A percentile compares a stretch with the other conserved stretches of the same genome.
Evolutionary conservation across 1,139 yeast species (phyloP).

Genomic region (Citeromyces hawaiiensis): DNA sequence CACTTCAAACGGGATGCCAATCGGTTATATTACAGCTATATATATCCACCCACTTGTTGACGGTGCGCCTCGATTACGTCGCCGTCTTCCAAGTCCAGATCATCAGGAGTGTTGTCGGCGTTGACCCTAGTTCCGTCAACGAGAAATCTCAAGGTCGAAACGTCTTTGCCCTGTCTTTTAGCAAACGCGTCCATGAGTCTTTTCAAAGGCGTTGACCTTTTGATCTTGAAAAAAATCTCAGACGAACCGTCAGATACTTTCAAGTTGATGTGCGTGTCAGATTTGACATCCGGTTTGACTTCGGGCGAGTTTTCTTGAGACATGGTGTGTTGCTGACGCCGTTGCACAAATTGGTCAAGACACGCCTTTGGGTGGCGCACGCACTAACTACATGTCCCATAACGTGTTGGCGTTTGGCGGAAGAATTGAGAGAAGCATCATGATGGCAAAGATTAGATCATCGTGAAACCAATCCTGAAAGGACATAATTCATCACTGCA

Average conservation of each 20-base stretch:
- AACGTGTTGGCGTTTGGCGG: too few species aligned
- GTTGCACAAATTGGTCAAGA: neutral
- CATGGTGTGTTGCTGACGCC: neutral
- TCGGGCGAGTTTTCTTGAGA: conserved; percentile 8
- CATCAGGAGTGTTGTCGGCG: conserved; percentile 86
- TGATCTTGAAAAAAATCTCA: conserved; percentile 92
- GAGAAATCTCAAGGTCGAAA: conserved; percentile 73
- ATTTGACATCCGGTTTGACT: conserved; percentile 48
- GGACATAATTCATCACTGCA: too few species aligned
- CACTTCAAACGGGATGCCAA: neutral
- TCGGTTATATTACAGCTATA: neutral
- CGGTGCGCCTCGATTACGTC: conserved; percentile 98
- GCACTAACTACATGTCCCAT: too few species aligned
- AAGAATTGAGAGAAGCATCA: too few species aligned
- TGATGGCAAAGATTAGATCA: too few species aligned
- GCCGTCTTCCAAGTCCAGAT: conserved; percentile 84
- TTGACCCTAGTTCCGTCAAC: conserved; percentile 88
- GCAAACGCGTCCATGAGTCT: conserved; percentile 97
- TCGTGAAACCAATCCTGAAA: too few species aligned
- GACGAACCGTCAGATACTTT: conserved; percentile 90
- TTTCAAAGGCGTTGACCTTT: conserved; percentile 81
- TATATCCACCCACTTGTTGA: conserved; percentile 66
- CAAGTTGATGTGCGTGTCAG: conserved; percentile 66
- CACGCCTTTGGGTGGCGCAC: neutral
- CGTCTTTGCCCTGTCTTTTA: conserved; percentile 89